These are phyloP conservation scores for Trichoderma sp. DNA, from an alignment of 2,329 filamentous ascomycete genomes.

Conservation along the genomic window DNA sequence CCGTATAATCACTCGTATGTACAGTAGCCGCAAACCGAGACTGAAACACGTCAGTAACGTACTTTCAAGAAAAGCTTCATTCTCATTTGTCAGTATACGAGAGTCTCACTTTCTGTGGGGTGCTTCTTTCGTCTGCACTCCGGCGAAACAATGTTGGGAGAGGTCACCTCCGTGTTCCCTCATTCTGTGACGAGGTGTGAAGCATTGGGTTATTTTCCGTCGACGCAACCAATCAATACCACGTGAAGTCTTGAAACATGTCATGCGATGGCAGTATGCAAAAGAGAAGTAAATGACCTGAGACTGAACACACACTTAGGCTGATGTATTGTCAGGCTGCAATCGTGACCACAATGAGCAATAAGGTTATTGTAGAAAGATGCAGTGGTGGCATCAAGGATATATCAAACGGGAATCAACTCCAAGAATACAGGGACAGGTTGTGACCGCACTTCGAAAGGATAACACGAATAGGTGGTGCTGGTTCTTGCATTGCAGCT, in stretches of 20 bases:
- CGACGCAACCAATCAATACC: too few relatives aligned
- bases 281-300: too few relatives aligned
- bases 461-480: neutral
- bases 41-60: constrained; percentile 12
- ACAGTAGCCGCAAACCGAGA: neutral
- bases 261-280: neutral
- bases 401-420: neutral
- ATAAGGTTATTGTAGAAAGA: neutral
- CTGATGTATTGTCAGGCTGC: too few relatives aligned
- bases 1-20: neutral
- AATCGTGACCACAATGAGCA: too few relatives aligned
- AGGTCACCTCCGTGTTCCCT: neutral
- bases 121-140: neutral
- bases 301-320: too few relatives aligned
- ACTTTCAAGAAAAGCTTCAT: neutral
- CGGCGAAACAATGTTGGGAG: neutral
- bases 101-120: constrained; percentile 8
- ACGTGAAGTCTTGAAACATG: too few relatives aligned
- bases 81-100: constrained; percentile 15
- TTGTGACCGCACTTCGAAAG: neutral
- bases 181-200: neutral
- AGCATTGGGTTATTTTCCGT: neutral
- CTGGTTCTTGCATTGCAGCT: neutral
- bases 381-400: neutral
- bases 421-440: neutral